Evolutionary conservation across 805 yeast genomes (phyloP).

Genomic region (Pichia gijzeniarum): DNA sequence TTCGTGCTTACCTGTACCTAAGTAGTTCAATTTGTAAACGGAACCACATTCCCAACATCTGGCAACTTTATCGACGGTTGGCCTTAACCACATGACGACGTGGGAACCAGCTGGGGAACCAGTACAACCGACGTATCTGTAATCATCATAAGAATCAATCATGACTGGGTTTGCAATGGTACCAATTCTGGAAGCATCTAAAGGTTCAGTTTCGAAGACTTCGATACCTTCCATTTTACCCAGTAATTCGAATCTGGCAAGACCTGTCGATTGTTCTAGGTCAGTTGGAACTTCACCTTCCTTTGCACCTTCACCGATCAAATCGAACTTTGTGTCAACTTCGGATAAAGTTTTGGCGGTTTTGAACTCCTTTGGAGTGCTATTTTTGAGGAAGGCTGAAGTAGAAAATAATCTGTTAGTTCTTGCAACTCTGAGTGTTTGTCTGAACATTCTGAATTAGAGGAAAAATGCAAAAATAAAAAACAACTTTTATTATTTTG

Average conservation of each 20-base stretch:
- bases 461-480: neutral
- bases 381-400: conserved; percentile 21
- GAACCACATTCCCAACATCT: conserved; percentile 99
- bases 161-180: conserved; percentile 84
- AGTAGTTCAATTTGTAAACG: conserved; percentile 80
- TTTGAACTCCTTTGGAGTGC: conserved; percentile 39
- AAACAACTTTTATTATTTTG: neutral
- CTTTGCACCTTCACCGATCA: conserved; percentile 89
- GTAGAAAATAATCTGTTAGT: conserved; percentile 33
- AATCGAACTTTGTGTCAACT: conserved; percentile 68
- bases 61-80: conserved; percentile 71
- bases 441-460: conserved; percentile 28
- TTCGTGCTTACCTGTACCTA: conserved; percentile 68
- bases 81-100: conserved; percentile 86
- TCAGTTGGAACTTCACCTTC: conserved; percentile 84
- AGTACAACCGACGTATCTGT: conserved; percentile 95
- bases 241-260: conserved; percentile 90
- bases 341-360: conserved; percentile 68
- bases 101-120: conserved; percentile 95
- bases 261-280: conserved; percentile 95
- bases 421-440: conserved; percentile 31
- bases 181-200: conserved; percentile 84
- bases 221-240: conserved; percentile 96
- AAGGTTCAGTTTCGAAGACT: conserved; percentile 82
- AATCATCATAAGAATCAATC: conserved; percentile 84